A percentile compares a stretch with the other conserved stretches of the same genome.
Evolutionary conservation across 78 protist genomes (phyloP).

Genomic region (Pigoraptor vietnamica): DNA sequence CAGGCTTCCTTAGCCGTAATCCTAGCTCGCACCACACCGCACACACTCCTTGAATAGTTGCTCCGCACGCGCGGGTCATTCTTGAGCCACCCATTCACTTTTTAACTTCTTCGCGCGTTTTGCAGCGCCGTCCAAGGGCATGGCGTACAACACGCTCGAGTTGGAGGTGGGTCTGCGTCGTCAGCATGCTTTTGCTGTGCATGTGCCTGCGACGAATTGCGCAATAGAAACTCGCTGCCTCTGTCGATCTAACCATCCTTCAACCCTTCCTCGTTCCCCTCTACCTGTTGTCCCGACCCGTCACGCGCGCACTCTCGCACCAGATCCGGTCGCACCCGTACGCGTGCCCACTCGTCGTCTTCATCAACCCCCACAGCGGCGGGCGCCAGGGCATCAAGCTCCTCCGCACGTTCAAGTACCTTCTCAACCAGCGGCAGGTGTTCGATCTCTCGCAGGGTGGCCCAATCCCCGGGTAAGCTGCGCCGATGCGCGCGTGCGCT

Average conservation of each 20-base stretch:
- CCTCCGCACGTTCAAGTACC: neutral
- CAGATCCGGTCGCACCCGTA: neutral
- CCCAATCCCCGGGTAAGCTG: neutral
- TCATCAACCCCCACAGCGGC: neutral
- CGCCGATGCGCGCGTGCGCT: neutral
- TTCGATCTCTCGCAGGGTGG: neutral
- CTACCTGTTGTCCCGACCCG: too few species aligned
- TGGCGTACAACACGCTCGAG: neutral
- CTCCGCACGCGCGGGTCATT: too few species aligned
- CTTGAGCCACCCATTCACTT: too few species aligned
- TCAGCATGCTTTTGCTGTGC: neutral
- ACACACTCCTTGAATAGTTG: too few species aligned
- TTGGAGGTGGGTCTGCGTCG: neutral
- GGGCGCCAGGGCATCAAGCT: neutral
- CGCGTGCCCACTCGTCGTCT: neutral
- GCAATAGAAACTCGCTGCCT: too few species aligned
- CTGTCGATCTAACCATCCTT: too few species aligned
- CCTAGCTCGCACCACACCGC: neutral
- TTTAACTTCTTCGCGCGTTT: too few species aligned
- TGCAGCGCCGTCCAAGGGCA: neutral
- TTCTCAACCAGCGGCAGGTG: neutral
- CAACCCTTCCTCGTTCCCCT: too few species aligned
- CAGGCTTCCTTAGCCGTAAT: too few species aligned
- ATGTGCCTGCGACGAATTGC: too few species aligned
- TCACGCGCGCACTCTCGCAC: neutral